Conservation (phyloP, 2,329 filamentous ascomycete species). For the Pseudodiploospora longispora region DNA sequence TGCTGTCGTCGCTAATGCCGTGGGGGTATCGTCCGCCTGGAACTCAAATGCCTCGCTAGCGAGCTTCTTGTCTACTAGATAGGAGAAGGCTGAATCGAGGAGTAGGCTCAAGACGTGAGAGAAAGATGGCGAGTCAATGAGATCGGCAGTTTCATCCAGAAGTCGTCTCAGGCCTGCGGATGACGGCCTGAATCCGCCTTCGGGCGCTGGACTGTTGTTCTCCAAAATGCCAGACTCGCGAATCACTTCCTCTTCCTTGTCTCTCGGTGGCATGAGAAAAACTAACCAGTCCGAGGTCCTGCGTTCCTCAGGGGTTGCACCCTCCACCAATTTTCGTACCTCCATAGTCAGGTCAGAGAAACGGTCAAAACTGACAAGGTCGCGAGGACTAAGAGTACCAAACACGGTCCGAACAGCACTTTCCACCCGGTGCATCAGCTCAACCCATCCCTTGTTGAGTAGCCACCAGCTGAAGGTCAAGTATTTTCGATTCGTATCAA, state of each 20-base stretch:
- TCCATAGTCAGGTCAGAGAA: constrained; percentile 75
- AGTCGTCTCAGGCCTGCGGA: constrained; percentile 64
- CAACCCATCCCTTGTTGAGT: constrained; percentile 79
- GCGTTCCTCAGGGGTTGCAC: constrained; percentile 35
- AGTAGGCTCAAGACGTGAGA: constrained; percentile 76
- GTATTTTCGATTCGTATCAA: constrained; percentile 91
- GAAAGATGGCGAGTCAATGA: constrained; percentile 91
- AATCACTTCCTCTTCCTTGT: constrained; percentile 76
- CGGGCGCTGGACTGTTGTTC: constrained; percentile 29
- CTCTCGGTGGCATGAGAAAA: constrained; percentile 71
- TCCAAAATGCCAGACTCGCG: constrained; percentile 73
- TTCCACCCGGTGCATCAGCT: constrained; percentile 74
- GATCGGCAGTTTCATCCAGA: constrained; percentile 89
- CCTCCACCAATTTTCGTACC: constrained; percentile 79
- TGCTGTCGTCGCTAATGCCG: constrained; percentile 41
- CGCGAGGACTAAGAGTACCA: constrained; percentile 77
- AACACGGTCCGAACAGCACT: constrained; percentile 84
- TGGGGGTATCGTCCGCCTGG: constrained; percentile 17
- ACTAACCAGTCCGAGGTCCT: constrained; percentile 61
- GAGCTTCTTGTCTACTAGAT: constrained; percentile 75
- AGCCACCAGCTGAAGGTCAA: constrained; percentile 98
- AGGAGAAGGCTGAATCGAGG: constrained; percentile 79
- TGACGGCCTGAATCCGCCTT: constrained; percentile 34
- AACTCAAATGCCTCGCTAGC: constrained; percentile 68
- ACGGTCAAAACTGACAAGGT: constrained; percentile 73